Percentiles rank a stretch among this genome's conserved stretches.
Evolutionary conservation across 2,329 filamentous ascomycete species (phyloP).

Genomic region (Pseudopyrenochaeta lycopersici): DNA sequence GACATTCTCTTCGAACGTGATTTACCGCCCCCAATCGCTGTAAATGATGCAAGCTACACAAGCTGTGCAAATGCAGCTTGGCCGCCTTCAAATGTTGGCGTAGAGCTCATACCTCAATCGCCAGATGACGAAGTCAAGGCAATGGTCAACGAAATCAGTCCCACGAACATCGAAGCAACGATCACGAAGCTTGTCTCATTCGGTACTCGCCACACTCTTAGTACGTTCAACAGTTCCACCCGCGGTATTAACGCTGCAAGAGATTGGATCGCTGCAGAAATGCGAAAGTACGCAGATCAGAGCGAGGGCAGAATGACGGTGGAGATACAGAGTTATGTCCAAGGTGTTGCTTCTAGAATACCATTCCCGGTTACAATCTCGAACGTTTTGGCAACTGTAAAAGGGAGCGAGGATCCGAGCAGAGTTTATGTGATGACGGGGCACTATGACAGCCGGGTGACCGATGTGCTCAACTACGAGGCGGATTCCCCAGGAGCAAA

Average conservation of each 20-base stretch:
- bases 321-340: conserved; percentile 61
- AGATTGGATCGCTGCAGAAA: conserved; percentile 65
- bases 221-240: conserved; percentile 60
- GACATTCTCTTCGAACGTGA: conserved; percentile 36
- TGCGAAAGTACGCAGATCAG: conserved; percentile 57
- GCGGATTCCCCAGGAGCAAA: conserved; percentile 66
- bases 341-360: conserved; percentile 58
- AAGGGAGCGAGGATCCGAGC: conserved; percentile 58
- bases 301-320: conserved; percentile 63
- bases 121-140: conserved; percentile 52
- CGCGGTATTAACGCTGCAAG: conserved; percentile 66
- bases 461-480: conserved; percentile 61
- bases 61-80: conserved; percentile 50
- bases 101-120: conserved; percentile 51
- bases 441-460: conserved; percentile 64
- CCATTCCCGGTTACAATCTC: conserved; percentile 62
- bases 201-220: conserved; percentile 66
- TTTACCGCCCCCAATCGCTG: conserved; percentile 38
- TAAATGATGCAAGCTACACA: conserved; percentile 44
- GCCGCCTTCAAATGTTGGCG: conserved; percentile 52
- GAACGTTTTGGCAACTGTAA: conserved; percentile 60
- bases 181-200: conserved; percentile 65
- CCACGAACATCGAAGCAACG: conserved; percentile 59
- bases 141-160: conserved; percentile 52
- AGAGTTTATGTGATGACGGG: conserved; percentile 64